Conservation (phyloP, 495 filamentous ascomycete species). For the Xylaria grammica region DNA sequence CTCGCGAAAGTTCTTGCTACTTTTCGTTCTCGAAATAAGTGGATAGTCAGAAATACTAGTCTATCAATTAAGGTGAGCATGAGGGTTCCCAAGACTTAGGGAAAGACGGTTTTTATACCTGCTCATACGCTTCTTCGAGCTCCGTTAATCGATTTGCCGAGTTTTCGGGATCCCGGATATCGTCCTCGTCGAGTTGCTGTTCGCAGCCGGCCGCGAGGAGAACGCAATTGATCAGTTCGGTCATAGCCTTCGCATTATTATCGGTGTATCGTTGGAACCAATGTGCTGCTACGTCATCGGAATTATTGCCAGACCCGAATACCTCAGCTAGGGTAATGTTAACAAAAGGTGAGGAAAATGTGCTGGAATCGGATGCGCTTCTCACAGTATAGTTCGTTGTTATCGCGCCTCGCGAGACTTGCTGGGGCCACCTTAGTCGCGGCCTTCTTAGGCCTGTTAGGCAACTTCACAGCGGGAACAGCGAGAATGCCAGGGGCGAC, state of each 20-base stretch:
- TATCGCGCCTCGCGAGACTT: conserved; percentile 57
- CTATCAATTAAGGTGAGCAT: conserved; percentile 43
- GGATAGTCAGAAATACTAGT: conserved; percentile 88
- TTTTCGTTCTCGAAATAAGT: conserved; percentile 80
- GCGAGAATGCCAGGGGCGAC: conserved; percentile 31
- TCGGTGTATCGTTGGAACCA: conserved; percentile 79
- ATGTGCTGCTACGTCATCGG: conserved; percentile 76
- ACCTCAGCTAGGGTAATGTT: conserved; percentile 67
- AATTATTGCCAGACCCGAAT: conserved; percentile 70
- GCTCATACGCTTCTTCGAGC: conserved; percentile 79
- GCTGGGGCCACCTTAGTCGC: conserved; percentile 50
- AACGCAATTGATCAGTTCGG: conserved; percentile 87
- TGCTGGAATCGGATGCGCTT: conserved; percentile 10
- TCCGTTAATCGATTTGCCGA: conserved; percentile 70
- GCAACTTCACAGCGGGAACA: conserved; percentile 57
- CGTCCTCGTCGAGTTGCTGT: conserved; percentile 70
- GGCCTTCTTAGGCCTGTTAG: conserved; percentile 66
- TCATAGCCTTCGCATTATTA: conserved; percentile 69
- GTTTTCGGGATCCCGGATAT: conserved; percentile 87
- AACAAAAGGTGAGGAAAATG: conserved; percentile 21
- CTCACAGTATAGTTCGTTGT: conserved; percentile 79
- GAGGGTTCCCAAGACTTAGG: neutral
- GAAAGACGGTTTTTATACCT: conserved; percentile 48
- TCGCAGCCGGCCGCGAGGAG: conserved; percentile 82
- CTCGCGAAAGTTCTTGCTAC: conserved; percentile 72